Conservation (phyloP, 2,329 filamentous ascomycete species). For the Blastomyces emzantsi region DNA sequence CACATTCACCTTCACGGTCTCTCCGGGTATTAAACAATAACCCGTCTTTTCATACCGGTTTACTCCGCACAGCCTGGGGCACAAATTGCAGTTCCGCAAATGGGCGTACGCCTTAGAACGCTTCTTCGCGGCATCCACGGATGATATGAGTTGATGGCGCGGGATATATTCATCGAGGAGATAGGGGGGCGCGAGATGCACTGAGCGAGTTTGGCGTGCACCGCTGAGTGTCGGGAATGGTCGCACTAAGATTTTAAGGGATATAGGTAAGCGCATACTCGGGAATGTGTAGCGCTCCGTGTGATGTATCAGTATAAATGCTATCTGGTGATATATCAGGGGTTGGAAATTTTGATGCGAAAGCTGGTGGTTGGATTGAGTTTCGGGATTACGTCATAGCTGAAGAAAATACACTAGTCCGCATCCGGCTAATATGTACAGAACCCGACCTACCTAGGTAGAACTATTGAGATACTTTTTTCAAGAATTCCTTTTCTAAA, state of each 20-base stretch:
- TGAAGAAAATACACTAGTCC: neutral
- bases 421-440: neutral
- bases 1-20: constrained; percentile 68
- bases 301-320: neutral
- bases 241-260: neutral
- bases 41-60: constrained; percentile 74
- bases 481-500: neutral
- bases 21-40: constrained; percentile 64
- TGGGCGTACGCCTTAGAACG: constrained; percentile 65
- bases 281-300: neutral
- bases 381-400: neutral
- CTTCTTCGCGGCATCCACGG: constrained; percentile 62
- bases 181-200: constrained; percentile 50
- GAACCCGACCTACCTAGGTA: too few species aligned
- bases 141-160: constrained; percentile 59
- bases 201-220: constrained; percentile 1
- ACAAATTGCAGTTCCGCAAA: constrained; percentile 70
- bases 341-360: neutral
- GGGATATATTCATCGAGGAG: constrained; percentile 67
- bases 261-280: neutral
- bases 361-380: neutral
- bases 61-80: constrained; percentile 65
- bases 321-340: neutral
- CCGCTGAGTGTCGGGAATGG: neutral
- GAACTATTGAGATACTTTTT: neutral